phyloP scores from a whole-genome alignment of 1,139 yeast genomes.

The Magnusiomyces suaveolens region DNA sequence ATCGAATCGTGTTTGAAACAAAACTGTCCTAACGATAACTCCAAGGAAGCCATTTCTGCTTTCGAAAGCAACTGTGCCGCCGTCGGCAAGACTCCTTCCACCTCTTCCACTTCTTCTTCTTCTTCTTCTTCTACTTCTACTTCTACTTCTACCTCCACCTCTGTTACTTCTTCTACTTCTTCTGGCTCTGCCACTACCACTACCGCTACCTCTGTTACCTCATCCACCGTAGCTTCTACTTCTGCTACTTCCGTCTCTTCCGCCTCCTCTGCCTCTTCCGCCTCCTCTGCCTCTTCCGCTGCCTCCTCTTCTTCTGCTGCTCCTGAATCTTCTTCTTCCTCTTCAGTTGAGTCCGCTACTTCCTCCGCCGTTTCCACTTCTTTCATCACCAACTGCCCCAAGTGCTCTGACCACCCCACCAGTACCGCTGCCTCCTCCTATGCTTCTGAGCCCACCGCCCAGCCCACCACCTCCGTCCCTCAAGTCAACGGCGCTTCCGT shows the following conservation, averaged over 20 bases:
- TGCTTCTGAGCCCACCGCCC: too few species aligned
- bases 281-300: background rate
- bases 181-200: constrained; percentile 22
- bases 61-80: constrained; percentile 37
- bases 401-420: too few species aligned
- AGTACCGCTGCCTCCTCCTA: too few species aligned
- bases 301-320: background rate
- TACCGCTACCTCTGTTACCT: constrained; percentile 18
- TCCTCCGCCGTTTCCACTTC: too few species aligned
- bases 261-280: constrained; percentile 14
- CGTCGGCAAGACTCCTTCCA: constrained; percentile 25
- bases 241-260: background rate
- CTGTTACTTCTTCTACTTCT: constrained; percentile 18
- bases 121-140: constrained; percentile 28
- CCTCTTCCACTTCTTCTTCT: too few species aligned
- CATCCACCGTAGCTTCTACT: too few species aligned
- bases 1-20: constrained; percentile 51
- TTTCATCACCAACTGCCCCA: too few species aligned
- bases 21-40: constrained; percentile 55
- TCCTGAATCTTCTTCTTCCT: too few species aligned
- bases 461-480: background rate
- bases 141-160: constrained; percentile 16
- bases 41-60: constrained; percentile 47
- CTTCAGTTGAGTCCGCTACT: too few species aligned
- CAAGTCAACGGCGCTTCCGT: background rate